phyloP scores from a whole-genome alignment of 1,284 basidiomycete genomes.

The Thelephora terrestris region DNA sequence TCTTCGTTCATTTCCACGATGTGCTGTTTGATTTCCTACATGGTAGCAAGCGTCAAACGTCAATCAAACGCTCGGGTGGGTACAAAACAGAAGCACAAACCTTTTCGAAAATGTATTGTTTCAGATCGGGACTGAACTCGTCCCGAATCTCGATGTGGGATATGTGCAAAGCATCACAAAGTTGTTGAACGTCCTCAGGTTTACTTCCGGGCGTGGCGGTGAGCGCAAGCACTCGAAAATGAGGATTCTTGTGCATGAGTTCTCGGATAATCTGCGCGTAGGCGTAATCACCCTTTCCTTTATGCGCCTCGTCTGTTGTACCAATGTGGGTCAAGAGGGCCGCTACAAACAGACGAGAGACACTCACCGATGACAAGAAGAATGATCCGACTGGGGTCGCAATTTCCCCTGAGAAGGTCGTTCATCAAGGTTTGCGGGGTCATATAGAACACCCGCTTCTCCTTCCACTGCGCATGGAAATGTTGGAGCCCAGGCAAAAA shows the following conservation, averaged over 20 bases:
- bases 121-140: constrained; percentile 84
- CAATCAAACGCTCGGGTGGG: background rate
- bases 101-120: constrained; percentile 85
- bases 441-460: constrained; percentile 94
- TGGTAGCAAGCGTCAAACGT: background rate
- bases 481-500: background rate
- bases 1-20: constrained; percentile 59
- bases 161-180: constrained; percentile 96
- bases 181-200: constrained; percentile 78
- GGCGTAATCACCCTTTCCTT: constrained; percentile 87
- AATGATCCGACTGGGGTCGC: constrained; percentile 74
- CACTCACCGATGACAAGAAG: constrained; percentile 70
- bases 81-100: constrained; percentile 24
- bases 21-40: constrained; percentile 57
- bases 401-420: constrained; percentile 66
- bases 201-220: constrained; percentile 92
- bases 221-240: constrained; percentile 88
- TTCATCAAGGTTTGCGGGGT: constrained; percentile 95
- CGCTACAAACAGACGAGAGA: constrained; percentile 1
- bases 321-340: constrained; percentile 4
- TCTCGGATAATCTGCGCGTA: constrained; percentile 87
- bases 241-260: constrained; percentile 89
- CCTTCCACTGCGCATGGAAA: constrained; percentile 48
- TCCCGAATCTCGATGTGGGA: constrained; percentile 93
- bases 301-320: constrained; percentile 85